Conservation (phyloP, 1,284 basidiomycete genomes). For the Malassezia yamatoensis region DNA sequence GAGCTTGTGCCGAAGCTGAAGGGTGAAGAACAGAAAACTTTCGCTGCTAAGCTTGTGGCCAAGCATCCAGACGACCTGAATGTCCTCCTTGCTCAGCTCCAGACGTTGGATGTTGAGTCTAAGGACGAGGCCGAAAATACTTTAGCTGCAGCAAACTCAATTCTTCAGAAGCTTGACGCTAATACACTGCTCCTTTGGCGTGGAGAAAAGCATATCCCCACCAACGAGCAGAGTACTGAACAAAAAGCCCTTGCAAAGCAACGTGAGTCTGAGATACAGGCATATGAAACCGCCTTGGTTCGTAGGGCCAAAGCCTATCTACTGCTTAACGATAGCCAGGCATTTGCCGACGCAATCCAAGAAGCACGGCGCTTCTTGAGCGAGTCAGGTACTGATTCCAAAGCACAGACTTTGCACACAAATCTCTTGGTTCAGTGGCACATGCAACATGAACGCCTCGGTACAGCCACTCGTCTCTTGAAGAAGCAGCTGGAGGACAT, state of each 20-base stretch:
- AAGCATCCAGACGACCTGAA: slow-evolving; percentile 43
- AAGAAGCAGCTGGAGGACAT: slow-evolving; percentile 41
- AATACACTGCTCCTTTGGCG: slow-evolving; percentile 32
- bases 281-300: slow-evolving; percentile 37
- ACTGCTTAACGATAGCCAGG: slow-evolving; percentile 20
- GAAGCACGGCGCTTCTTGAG: slow-evolving; percentile 26
- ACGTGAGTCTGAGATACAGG: slow-evolving; percentile 39
- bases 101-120: slow-evolving; percentile 25
- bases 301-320: slow-evolving; percentile 28
- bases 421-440: slow-evolving; percentile 36
- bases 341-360: slow-evolving; percentile 18
- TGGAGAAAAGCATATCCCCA: slow-evolving; percentile 33
- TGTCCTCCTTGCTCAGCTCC: slow-evolving; percentile 37
- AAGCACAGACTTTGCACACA: slow-evolving; percentile 26
- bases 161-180: slow-evolving; percentile 36
- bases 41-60: slow-evolving; percentile 35
- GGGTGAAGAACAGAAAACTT: slow-evolving; percentile 37
- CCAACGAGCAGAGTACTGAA: slow-evolving; percentile 36
- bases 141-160: slow-evolving; percentile 27
- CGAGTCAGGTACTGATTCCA: slow-evolving; percentile 26
- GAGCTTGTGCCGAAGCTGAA: slow-evolving; percentile 42
- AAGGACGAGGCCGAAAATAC: slow-evolving; percentile 22
- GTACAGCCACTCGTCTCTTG: slow-evolving; percentile 29
- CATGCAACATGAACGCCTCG: slow-evolving; percentile 30
- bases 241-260: slow-evolving; percentile 34